A percentile compares a stretch with the other conserved stretches of the same genome.
These are phyloP conservation scores for Candida tetrigidarum DNA, from an alignment of 1,139 yeast genomes.

Conservation along the genomic window DNA sequence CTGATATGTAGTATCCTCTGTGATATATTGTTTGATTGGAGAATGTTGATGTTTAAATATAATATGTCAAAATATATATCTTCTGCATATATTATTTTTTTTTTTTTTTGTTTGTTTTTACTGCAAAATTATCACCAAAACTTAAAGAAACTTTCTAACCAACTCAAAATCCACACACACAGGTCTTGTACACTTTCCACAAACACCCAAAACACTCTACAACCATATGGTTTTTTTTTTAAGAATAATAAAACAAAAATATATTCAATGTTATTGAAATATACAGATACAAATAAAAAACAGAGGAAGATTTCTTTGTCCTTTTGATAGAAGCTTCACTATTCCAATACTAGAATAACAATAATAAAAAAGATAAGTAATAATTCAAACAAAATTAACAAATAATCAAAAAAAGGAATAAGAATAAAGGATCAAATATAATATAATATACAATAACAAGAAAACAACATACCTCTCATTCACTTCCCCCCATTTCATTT, in stretches of 20 bases:
- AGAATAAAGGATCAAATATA: background rate
- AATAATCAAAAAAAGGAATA: background rate
- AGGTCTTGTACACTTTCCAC: background rate
- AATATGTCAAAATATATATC: background rate
- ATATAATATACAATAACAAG: conserved; percentile 2
- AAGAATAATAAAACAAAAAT: background rate
- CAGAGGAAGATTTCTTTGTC: background rate
- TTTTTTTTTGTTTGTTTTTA: background rate
- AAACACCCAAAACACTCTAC: no score
- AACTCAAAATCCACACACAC: background rate
- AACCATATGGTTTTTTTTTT: no score
- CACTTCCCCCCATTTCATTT: no score
- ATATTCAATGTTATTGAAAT: background rate
- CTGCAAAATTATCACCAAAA: background rate
- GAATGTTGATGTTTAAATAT: background rate
- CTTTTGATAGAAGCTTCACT: no score
- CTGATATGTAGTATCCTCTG: no score
- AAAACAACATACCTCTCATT: background rate
- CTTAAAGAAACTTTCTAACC: background rate
- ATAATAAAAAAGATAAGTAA: background rate
- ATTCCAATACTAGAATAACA: no score
- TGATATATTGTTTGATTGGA: no score
- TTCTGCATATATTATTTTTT: no score
- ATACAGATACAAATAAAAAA: background rate
- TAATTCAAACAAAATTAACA: conserved; percentile 5